Evolutionary conservation across 805 yeast species (phyloP).

Genomic region (Wickerhamomyces chambardii): DNA sequence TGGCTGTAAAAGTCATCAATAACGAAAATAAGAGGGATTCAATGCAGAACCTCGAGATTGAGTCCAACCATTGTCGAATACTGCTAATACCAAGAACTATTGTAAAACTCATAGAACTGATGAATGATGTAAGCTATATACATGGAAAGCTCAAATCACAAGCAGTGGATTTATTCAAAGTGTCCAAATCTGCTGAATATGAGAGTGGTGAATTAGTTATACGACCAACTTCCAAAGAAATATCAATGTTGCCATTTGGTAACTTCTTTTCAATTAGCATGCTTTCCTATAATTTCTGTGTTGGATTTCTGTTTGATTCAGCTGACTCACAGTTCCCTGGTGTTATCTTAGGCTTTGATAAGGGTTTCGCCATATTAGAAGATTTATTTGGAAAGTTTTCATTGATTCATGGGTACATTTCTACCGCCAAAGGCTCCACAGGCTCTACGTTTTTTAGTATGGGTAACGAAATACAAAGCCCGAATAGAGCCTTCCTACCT

Average conservation of each 20-base stretch:
- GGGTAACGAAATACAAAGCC: slow-evolving; percentile 34
- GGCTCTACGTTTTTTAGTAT: slow-evolving; percentile 39
- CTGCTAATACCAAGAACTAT: slow-evolving; percentile 46
- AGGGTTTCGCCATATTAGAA: slow-evolving; percentile 58
- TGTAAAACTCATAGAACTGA: slow-evolving; percentile 27
- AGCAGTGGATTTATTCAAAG: neutral
- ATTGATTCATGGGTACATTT: slow-evolving; percentile 56
- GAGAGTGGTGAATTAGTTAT: too few species aligned
- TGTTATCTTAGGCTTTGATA: slow-evolving; percentile 68
- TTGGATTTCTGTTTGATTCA: slow-evolving; percentile 71
- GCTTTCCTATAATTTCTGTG: slow-evolving; percentile 53
- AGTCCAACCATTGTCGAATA: slow-evolving; percentile 48
- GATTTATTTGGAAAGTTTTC: slow-evolving; percentile 58
- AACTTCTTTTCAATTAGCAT: slow-evolving; percentile 46
- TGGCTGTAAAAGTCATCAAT: slow-evolving; percentile 34
- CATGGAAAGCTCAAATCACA: too few species aligned
- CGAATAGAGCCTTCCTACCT: slow-evolving; percentile 62
- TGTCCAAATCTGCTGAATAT: too few species aligned
- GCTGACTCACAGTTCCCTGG: slow-evolving; percentile 45
- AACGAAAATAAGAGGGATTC: slow-evolving; percentile 18
- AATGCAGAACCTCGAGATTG: slow-evolving; percentile 42
- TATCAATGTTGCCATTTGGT: slow-evolving; percentile 1
- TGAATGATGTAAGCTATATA: slow-evolving; percentile 15
- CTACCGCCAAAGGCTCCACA: slow-evolving; percentile 58
- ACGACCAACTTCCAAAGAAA: neutral